Conservation (phyloP, 108 stramenopile species). For the Hondaea fermentalgiana region DNA sequence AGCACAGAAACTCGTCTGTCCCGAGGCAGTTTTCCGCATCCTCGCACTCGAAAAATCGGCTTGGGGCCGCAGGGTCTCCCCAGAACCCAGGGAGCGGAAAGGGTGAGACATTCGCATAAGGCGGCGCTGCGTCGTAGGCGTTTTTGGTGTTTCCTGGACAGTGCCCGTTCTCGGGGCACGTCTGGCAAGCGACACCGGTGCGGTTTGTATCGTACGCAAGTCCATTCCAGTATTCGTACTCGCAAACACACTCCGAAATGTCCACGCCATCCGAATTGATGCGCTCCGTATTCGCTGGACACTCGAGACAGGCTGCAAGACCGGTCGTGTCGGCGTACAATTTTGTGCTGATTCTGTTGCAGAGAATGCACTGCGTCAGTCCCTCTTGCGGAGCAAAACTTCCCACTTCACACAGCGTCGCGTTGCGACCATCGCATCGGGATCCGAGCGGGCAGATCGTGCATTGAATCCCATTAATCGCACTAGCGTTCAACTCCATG, state of each 20-base stretch:
- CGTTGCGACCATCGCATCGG: not conserved
- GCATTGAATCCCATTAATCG: not conserved
- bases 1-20: not conserved
- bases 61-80: not conserved
- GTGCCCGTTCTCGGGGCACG: not conserved
- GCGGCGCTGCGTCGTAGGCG: not conserved
- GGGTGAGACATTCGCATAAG: not conserved
- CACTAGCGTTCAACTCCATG: not conserved
- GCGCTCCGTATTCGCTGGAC: not conserved
- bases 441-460: not conserved
- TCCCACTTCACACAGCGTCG: not conserved
- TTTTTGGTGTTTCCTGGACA: not conserved
- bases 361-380: not conserved
- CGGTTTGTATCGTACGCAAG: not conserved
- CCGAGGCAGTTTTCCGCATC: not conserved
- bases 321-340: not conserved
- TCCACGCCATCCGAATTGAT: not conserved
- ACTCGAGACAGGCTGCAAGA: not conserved
- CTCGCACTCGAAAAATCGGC: not conserved
- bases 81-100: not conserved
- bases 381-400: not conserved
- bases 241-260: not conserved
- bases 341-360: not conserved
- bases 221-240: not conserved
- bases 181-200: not conserved